Evolutionary conservation across 768 basidiomycete species (phyloP), one percentile per base, ranked within the genome.

Genomic region (Rhodotorula graminis): DNA sequence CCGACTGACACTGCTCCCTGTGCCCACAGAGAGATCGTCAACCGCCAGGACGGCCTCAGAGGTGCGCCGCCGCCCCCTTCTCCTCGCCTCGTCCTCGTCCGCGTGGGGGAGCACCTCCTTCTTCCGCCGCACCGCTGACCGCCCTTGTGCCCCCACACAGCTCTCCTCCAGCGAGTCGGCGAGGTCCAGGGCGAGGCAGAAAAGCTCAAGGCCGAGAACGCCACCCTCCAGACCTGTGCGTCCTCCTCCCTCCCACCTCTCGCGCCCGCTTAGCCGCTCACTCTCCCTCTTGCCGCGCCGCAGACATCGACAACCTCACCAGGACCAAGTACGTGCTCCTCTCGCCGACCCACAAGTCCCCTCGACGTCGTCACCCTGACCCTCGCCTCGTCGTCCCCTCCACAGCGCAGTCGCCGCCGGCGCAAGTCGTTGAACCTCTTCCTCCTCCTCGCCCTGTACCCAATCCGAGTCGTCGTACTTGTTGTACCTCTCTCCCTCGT

Each of bases 271-370:
- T 3, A 0, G 11, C 4, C 18, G 18, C 12, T 2, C 53, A 31
- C 71, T 61, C 14, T 61, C 59, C 25, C 21, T 5, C 5, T 31
- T 3, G 0, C 5, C 11, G 4, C 29, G 18, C 21, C 50, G 19
- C 62, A 74, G 73, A 74, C 62, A 74, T 74, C 37, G 73, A 74
- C 65, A 74, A 74, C 53, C 66, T 74, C 0, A 74, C 73, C 0
- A 40, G 73, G 18, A 74, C 64, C 52, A 74, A 71, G 73, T 74
- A 21, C 44, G 73, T 46, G 14, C 21, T 49, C 3, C 3, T 5
- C 49, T 31, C 64, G 6, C 15, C 2, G 7, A 15, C n/a, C n/a
- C n/a, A n/a, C n/a, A 5, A n/a, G 37, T 23, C 27, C 23, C 16
- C 14, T 2, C 14, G 47, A 52, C 40, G 14, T 9, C 11, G 53